Percentiles rank a stretch among this genome's conserved stretches.
Evolutionary conservation across 192 early-diverging fungal species (phyloP).

Genomic region (Coemansia sp.): DNA sequence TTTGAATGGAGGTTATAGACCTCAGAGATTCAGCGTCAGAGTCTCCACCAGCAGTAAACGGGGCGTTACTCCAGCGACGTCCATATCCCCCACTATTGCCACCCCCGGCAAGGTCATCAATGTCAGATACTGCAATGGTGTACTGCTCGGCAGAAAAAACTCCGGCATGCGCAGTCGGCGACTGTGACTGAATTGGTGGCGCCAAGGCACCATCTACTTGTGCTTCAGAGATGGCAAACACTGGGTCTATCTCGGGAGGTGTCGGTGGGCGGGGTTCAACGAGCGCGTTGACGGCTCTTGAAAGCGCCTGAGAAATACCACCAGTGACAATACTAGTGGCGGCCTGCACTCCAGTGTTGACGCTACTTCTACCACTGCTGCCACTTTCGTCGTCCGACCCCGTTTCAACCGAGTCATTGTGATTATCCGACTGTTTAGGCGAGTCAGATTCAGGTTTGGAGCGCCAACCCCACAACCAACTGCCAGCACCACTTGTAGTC

Average conservation of each 20-base stretch:
- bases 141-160: slow-evolving; percentile 9
- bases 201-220: neutral
- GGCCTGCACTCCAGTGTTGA: neutral
- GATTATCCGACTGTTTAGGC: neutral
- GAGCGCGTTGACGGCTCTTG: slow-evolving; percentile 41
- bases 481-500: neutral
- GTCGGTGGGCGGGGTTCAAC: slow-evolving; percentile 45
- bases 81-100: neutral
- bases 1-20: slow-evolving; percentile 40
- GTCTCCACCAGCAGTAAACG: neutral
- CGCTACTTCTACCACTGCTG: slow-evolving; percentile 4
- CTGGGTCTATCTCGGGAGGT: slow-evolving; percentile 42
- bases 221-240: slow-evolving; percentile 16
- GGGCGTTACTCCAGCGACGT: slow-evolving; percentile 1
- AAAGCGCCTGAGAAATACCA: slow-evolving; percentile 40
- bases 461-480: slow-evolving; percentile 43
- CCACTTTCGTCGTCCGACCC: slow-evolving; percentile 6
- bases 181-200: neutral
- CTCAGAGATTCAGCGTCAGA: slow-evolving; percentile 42
- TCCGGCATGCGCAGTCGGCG: neutral
- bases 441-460: neutral
- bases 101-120: slow-evolving; percentile 1
- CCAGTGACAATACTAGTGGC: slow-evolving; percentile 2
- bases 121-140: slow-evolving; percentile 16
- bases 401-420: neutral